A percentile compares a stretch with the other conserved stretches of the same genome.
Conservation (phyloP, 108 stramenopile species). For the Schizochytrium sp. region DNA sequence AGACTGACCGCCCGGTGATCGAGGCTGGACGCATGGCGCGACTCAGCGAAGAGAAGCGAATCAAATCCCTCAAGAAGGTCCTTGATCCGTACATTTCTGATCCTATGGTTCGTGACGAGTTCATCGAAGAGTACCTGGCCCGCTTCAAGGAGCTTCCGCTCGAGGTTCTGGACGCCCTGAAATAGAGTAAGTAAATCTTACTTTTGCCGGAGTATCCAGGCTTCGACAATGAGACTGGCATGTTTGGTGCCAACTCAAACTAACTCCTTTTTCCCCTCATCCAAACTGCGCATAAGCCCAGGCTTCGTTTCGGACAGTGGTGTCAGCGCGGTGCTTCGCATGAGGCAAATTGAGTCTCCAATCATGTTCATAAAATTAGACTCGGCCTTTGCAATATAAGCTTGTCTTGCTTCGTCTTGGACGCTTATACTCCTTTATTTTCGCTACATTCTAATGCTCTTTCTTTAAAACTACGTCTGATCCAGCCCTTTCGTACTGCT, state of each 20-base stretch:
- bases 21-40: background rate
- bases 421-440: background rate
- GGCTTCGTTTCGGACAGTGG: too few species aligned
- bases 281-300: too few species aligned
- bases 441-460: too few species aligned
- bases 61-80: constrained; percentile 1
- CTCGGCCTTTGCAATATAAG: background rate
- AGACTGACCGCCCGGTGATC: background rate
- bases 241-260: too few species aligned
- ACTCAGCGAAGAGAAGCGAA: constrained; percentile 12
- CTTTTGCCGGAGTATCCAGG: too few species aligned
- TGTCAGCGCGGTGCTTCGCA: too few species aligned
- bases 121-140: constrained; percentile 32
- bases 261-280: too few species aligned
- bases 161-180: background rate
- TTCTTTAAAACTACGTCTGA: too few species aligned
- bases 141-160: constrained; percentile 13
- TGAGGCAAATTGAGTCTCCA: too few species aligned
- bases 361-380: background rate
- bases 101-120: background rate
- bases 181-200: background rate
- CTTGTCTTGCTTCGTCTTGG: background rate
- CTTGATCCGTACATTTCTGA: constrained; percentile 27
- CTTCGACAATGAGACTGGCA: too few species aligned
- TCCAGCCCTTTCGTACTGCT: too few species aligned